These are phyloP conservation scores for Irpex lacteus DNA, from an alignment of 1,284 basidiomycete genomes.

Conservation along the genomic window DNA sequence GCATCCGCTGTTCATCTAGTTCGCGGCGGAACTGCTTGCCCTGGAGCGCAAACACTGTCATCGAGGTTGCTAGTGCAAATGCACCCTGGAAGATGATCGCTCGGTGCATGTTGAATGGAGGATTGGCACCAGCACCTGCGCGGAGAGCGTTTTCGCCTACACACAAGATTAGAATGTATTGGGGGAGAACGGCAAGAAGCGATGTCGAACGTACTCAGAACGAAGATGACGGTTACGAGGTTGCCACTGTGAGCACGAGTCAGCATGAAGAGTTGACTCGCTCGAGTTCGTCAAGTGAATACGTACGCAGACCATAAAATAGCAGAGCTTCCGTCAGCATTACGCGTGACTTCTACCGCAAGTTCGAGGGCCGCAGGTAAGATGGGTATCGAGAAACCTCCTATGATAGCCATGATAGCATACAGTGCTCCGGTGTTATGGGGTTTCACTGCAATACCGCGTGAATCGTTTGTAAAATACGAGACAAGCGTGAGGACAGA, in stretches of 20 bases:
- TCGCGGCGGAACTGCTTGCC: constrained; percentile 60
- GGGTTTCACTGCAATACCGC: constrained; percentile 47
- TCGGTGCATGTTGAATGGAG: constrained; percentile 67
- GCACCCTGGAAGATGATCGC: constrained; percentile 63
- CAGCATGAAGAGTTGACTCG: background rate
- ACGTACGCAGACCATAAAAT: constrained; percentile 69
- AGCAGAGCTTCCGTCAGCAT: constrained; percentile 72
- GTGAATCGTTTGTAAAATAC: background rate
- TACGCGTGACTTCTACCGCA: constrained; percentile 72
- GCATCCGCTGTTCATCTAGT: constrained; percentile 46
- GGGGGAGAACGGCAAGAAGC: background rate
- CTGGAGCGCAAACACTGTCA: constrained; percentile 44
- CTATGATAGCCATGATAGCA: constrained; percentile 64
- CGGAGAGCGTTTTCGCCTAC: constrained; percentile 65
- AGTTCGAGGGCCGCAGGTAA: constrained; percentile 75
- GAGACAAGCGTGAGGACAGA: constrained; percentile 30
- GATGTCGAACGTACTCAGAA: constrained; percentile 47
- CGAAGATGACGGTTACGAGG: constrained; percentile 58
- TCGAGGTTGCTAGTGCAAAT: constrained; percentile 38
- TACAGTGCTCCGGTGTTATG: constrained; percentile 60
- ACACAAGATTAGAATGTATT: background rate
- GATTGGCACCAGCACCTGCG: constrained; percentile 51
- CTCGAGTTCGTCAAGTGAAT: background rate
- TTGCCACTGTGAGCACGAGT: constrained; percentile 49
- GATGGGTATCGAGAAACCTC: constrained; percentile 60